These are phyloP conservation scores for Coemansia sp. DNA, from an alignment of 192 early-diverging fungal genomes.

Conservation along the genomic window DNA sequence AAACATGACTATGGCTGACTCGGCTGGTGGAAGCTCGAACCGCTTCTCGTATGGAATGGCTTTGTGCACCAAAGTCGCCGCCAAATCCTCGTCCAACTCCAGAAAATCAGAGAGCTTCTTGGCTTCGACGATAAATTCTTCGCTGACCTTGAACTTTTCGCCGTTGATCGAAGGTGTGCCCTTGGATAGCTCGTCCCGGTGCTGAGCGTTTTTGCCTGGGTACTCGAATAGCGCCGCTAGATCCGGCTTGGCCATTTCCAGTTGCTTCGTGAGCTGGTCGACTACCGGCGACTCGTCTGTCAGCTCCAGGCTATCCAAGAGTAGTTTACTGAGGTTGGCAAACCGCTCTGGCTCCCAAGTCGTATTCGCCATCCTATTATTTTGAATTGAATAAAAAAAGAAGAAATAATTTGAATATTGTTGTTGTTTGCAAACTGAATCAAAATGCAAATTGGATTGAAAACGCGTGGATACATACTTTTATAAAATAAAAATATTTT, in stretches of 20 bases:
- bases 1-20: slow-evolving; percentile 71
- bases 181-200: slow-evolving; percentile 48
- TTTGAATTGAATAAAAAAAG: slow-evolving; percentile 2
- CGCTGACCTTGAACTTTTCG: slow-evolving; percentile 65
- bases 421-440: slow-evolving; percentile 10
- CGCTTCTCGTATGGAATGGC: slow-evolving; percentile 58
- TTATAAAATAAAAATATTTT: slow-evolving; percentile 12
- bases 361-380: slow-evolving; percentile 45
- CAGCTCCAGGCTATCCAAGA: slow-evolving; percentile 40
- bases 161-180: slow-evolving; percentile 63
- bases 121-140: slow-evolving; percentile 68
- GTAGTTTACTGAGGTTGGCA: slow-evolving; percentile 46
- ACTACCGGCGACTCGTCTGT: slow-evolving; percentile 37
- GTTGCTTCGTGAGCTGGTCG: slow-evolving; percentile 45
- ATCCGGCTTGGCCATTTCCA: slow-evolving; percentile 44
- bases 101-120: slow-evolving; percentile 80
- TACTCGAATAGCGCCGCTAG: slow-evolving; percentile 47
- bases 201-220: slow-evolving; percentile 46
- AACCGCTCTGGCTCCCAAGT: slow-evolving; percentile 58
- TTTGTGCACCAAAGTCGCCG: slow-evolving; percentile 67
- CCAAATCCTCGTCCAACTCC: slow-evolving; percentile 76
- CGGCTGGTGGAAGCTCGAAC: slow-evolving; percentile 64
- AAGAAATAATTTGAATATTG: not conserved
- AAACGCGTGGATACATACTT: slow-evolving; percentile 9
- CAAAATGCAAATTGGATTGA: not conserved